These are phyloP conservation scores for Peltaster fructicola DNA, from an alignment of 2,329 filamentous ascomycete genomes.

Conservation along the genomic window DNA sequence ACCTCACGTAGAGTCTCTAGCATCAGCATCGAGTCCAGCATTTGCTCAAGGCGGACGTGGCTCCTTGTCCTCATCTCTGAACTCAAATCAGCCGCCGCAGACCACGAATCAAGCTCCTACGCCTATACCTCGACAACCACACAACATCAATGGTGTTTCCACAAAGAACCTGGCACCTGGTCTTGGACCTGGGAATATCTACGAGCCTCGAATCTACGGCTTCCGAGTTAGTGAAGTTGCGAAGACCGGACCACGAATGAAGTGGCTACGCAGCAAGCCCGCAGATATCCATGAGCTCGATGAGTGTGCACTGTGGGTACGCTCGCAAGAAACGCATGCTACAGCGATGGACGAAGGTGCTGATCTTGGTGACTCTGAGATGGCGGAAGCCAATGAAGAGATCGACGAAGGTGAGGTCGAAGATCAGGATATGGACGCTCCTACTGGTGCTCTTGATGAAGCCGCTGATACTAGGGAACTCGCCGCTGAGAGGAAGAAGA, in stretches of 20 bases:
- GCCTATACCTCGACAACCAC: conserved; percentile 27
- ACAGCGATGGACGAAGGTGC: conserved; percentile 4
- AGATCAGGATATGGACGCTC: conserved; percentile 15
- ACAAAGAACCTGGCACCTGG: conserved; percentile 77
- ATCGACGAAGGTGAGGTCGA: conserved; percentile 13
- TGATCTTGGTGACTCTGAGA: conserved; percentile 14
- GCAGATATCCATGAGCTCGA: conserved; percentile 66
- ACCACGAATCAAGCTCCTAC: conserved; percentile 3
- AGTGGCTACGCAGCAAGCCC: conserved; percentile 81
- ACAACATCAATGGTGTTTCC: conserved; percentile 66
- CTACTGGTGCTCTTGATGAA: conserved; percentile 2
- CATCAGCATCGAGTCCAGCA: conserved; percentile 3
- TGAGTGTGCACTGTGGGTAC: conserved; percentile 36
- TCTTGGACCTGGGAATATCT: conserved; percentile 65
- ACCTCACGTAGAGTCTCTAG: conserved; percentile 6
- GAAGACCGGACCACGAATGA: conserved; percentile 83
- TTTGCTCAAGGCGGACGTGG: conserved; percentile 10
- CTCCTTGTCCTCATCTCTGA: conserved; percentile 15
- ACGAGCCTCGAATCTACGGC: conserved; percentile 91
- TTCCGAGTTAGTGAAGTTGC: conserved; percentile 87
- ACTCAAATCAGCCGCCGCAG: conserved; percentile 13
- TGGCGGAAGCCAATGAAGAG: conserved; percentile 15
- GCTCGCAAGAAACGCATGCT: conserved; percentile 7
- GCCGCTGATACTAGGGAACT: not conserved
- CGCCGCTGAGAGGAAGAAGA: conserved; percentile 2